Evolutionary conservation across 2,329 filamentous ascomycete species (phyloP).

Genomic region (Penicillium griseofulvum): DNA sequence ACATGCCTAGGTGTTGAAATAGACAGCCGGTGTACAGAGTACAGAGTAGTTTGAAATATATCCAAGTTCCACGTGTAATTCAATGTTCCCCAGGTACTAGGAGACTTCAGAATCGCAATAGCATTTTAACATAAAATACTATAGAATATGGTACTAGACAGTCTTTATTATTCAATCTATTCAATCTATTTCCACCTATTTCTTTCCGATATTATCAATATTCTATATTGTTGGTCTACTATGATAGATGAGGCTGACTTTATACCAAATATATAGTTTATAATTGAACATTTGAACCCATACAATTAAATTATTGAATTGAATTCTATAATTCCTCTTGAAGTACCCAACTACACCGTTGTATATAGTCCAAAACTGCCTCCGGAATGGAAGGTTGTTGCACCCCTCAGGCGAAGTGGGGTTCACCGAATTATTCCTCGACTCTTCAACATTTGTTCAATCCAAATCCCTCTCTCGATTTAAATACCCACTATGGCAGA

Average conservation of each 20-base stretch:
- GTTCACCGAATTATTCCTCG: slow-evolving; percentile 17
- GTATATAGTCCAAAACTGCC: not conserved
- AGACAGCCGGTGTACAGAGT: too few species aligned
- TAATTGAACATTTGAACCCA: not conserved
- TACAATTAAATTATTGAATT: not conserved
- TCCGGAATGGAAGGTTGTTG: not conserved
- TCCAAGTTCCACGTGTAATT: not conserved
- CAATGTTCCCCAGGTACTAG: not conserved
- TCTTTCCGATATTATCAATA: not conserved
- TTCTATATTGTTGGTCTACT: not conserved
- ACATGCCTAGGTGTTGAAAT: too few species aligned
- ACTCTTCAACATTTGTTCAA: slow-evolving; percentile 1
- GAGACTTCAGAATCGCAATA: not conserved
- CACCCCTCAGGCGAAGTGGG: slow-evolving; percentile 22
- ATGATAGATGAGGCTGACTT: too few species aligned
- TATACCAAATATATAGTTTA: not conserved
- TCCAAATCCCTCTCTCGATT: not conserved
- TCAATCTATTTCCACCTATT: not conserved
- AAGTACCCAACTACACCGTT: not conserved
- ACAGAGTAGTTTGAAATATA: too few species aligned
- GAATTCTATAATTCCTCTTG: not conserved
- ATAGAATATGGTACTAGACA: too few species aligned
- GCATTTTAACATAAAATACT: not conserved
- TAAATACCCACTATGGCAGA: slow-evolving; percentile 55
- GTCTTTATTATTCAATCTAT: not conserved